Base-by-base conservation (phyloP, 2,329 filamentous ascomycete species). In the Xylaria sp. region DNA sequence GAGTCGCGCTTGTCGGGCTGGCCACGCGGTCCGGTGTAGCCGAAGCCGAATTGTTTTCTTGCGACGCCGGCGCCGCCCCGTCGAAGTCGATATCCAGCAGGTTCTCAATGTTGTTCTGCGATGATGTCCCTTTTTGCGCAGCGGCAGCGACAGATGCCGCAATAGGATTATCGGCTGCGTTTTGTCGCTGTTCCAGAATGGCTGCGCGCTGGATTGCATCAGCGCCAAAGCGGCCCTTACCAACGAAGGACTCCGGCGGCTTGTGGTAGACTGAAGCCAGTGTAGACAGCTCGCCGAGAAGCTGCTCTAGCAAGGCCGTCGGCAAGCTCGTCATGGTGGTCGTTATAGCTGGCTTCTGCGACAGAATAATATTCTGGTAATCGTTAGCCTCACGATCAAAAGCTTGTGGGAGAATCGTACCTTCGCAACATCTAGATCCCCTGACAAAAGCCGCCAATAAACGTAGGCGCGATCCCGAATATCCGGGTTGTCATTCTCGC, bases 181-280 rank as follows among this genome's bases (percentile, higher is more conserved):
- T 91, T 74, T 97, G 87, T 61, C 90, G 85, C 78, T 96, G 92
- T 76, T 99, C 94, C 77, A 96, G 92, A 69, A 99, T 96, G 56
- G 94, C 94, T 46, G 93, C 93, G 63, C 89, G 88, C 74, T 97
- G 94, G 68, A 99, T 91, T 56, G 91, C 92, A 72, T 96, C 92
- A 44, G 94, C 92, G 37, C 93, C 94, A 64, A 91, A 97, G 41
- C 93, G 87, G 39, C 94, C 94, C 74, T 96, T 92, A 63, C 94
- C 94, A 53, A 99, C 88, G 73, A 99, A 99, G n/a, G 93, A 92
- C 81, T 96, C 91, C 41, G 94, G 92, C 7, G 92, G 92, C 76
- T 96, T 97, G 83, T 99, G 94, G 76, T 99, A 99, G 19, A 99
- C 94, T 1, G 93, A 97, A 7, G 94, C 92, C 24, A 99, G 83